phyloP scores from a whole-genome alignment of 176 grass and related monocot genomes.

The Carex kokanica region DNA sequence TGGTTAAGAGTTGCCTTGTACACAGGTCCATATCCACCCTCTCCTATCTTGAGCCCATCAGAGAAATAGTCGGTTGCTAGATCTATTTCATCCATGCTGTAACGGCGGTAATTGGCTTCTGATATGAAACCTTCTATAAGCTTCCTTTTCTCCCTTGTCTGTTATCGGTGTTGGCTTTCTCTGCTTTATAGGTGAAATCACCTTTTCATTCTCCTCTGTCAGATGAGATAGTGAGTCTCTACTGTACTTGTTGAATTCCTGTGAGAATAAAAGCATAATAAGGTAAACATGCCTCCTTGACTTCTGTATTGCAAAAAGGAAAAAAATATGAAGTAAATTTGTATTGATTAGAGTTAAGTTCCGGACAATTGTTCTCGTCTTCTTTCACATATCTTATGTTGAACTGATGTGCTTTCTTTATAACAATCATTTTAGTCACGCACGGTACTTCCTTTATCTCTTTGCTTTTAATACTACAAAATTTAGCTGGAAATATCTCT shows the following conservation, averaged over 20 bases:
- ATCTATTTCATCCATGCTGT: slow-evolving; percentile 48
- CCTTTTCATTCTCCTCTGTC: slow-evolving; percentile 20
- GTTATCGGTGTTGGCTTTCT: slow-evolving; percentile 10
- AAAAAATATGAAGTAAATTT: not conserved
- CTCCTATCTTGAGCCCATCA: slow-evolving; percentile 50
- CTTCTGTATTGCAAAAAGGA: not conserved
- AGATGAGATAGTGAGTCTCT: not conserved
- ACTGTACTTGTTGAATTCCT: slow-evolving; percentile 8
- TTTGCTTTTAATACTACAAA: not conserved
- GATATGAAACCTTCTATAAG: slow-evolving; percentile 61
- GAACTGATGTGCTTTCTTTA: not conserved
- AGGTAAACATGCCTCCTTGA: not conserved
- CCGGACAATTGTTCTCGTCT: not conserved
- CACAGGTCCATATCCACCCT: slow-evolving; percentile 86
- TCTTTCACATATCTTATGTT: not conserved
- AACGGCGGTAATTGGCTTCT: slow-evolving; percentile 48
- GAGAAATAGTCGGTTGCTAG: slow-evolving; percentile 46
- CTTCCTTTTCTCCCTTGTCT: slow-evolving; percentile 38
- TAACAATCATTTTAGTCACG: not conserved
- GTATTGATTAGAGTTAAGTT: not conserved
- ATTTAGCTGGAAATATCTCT: not conserved
- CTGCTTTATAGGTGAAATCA: slow-evolving; percentile 7
- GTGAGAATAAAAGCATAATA: not conserved
- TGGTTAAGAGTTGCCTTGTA: slow-evolving; percentile 70
- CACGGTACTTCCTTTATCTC: not conserved